A percentile compares a stretch with the other conserved stretches of the same genome.
Conservation (phyloP, 352 stramenopile genomes). For the Phytopythium mirpurense region DNA sequence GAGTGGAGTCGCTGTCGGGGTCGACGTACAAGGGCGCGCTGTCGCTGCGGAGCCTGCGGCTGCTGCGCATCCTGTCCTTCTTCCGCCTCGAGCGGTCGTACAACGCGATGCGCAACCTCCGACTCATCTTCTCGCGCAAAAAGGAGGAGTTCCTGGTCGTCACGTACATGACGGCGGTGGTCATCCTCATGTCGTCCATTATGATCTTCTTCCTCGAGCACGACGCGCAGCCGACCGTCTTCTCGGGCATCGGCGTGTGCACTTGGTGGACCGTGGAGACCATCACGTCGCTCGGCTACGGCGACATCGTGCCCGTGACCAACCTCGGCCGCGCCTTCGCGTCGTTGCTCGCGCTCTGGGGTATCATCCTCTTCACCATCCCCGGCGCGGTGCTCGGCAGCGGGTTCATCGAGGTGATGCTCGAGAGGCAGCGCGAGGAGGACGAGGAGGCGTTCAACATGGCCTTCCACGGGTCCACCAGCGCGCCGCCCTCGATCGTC, state of each 20-base stretch:
- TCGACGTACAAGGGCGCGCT: constrained; percentile 32
- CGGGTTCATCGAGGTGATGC: constrained; percentile 66
- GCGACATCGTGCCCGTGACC: constrained; percentile 51
- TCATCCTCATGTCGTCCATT: constrained; percentile 53
- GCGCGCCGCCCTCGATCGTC: constrained; percentile 16
- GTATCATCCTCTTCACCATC: constrained; percentile 60
- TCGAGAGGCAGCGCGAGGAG: constrained; percentile 50
- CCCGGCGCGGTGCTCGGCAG: constrained; percentile 51
- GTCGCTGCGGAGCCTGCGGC: constrained; percentile 45
- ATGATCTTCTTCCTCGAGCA: constrained; percentile 67
- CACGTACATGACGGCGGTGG: constrained; percentile 44
- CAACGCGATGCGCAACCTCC: constrained; percentile 52
- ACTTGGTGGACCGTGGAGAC: constrained; percentile 62
- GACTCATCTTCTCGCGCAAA: constrained; percentile 45
- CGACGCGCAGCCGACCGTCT: constrained; percentile 34
- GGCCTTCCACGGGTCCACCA: constrained; percentile 11
- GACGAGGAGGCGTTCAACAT: constrained; percentile 35
- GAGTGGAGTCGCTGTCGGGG: constrained; percentile 3
- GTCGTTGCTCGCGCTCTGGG: constrained; percentile 43
- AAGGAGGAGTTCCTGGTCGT: constrained; percentile 62
- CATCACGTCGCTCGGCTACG: constrained; percentile 65
- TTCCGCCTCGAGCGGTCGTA: constrained; percentile 56
- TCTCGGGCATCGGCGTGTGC: constrained; percentile 41
- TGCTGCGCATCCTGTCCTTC: constrained; percentile 56
- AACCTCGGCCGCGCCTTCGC: constrained; percentile 30